Evolutionary conservation across 2,329 filamentous ascomycete genomes (phyloP).

Genomic region (Diaporthe ilicicola): DNA sequence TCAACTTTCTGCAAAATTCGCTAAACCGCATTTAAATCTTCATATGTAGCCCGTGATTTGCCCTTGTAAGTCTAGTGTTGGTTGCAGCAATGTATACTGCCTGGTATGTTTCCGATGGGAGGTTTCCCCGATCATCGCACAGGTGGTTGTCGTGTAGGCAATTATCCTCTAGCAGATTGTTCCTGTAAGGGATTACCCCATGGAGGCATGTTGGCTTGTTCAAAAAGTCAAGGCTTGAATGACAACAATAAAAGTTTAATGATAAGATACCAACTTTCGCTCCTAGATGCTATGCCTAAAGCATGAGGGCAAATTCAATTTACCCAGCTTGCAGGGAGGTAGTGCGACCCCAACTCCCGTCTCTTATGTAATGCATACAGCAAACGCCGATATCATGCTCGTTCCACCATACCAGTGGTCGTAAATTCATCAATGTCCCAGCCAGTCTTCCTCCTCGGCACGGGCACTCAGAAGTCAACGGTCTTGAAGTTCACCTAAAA

Average conservation of each 20-base stretch:
- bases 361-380: neutral
- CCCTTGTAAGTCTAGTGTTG: too few relatives aligned
- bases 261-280: neutral
- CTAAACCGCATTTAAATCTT: too few relatives aligned
- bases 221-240: too few relatives aligned
- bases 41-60: too few relatives aligned
- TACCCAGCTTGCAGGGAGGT: neutral
- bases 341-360: neutral
- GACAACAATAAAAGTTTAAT: neutral
- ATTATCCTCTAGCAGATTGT: too few relatives aligned
- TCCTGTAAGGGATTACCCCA: too few relatives aligned
- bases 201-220: too few relatives aligned
- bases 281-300: neutral
- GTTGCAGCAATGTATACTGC: too few relatives aligned
- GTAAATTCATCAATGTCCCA: neutral
- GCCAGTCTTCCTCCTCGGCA: neutral
- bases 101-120: too few relatives aligned
- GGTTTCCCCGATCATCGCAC: too few relatives aligned
- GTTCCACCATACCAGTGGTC: neutral
- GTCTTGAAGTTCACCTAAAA: constrained; percentile 37
- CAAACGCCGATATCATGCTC: constrained; percentile 1
- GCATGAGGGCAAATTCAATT: neutral
- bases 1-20: too few relatives aligned
- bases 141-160: too few relatives aligned
- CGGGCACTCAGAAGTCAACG: neutral